Evolutionary conservation across 1,284 basidiomycete species (phyloP).

Genomic region (Agaricales sp.): DNA sequence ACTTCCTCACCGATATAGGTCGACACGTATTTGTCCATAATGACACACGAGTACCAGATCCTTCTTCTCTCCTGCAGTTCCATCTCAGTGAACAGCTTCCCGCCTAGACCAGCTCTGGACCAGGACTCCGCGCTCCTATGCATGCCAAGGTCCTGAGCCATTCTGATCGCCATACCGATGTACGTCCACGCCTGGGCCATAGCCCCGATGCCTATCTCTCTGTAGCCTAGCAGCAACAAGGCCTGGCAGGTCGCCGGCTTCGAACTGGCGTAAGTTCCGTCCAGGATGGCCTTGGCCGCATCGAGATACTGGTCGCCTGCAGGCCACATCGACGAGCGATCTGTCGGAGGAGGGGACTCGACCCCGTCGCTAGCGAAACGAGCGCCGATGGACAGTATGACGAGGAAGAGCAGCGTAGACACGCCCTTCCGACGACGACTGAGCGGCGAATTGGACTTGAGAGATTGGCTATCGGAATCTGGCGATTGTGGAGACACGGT

Average conservation of each 20-base stretch:
- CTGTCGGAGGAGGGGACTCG: slow-evolving; percentile 30
- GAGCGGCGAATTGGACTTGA: slow-evolving; percentile 23
- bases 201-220: slow-evolving; percentile 78
- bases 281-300: slow-evolving; percentile 60
- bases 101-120: slow-evolving; percentile 46
- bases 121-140: slow-evolving; percentile 74
- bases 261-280: slow-evolving; percentile 52
- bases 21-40: slow-evolving; percentile 75
- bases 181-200: slow-evolving; percentile 84
- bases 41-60: slow-evolving; percentile 75
- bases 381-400: slow-evolving; percentile 71
- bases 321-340: slow-evolving; percentile 61
- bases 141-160: slow-evolving; percentile 83
- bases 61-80: slow-evolving; percentile 68
- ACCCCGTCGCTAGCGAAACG: slow-evolving; percentile 43
- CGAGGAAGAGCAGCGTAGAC: slow-evolving; percentile 59
- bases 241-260: slow-evolving; percentile 67
- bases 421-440: slow-evolving; percentile 34
- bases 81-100: slow-evolving; percentile 47
- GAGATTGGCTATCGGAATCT: slow-evolving; percentile 19
- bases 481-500: slow-evolving; percentile 15
- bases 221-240: slow-evolving; percentile 68
- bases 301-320: slow-evolving; percentile 71
- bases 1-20: slow-evolving; percentile 58
- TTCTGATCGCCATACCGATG: slow-evolving; percentile 68